Evolutionary conservation across 352 stramenopile species (phyloP).

Genomic region (Phytophthora capsici): DNA sequence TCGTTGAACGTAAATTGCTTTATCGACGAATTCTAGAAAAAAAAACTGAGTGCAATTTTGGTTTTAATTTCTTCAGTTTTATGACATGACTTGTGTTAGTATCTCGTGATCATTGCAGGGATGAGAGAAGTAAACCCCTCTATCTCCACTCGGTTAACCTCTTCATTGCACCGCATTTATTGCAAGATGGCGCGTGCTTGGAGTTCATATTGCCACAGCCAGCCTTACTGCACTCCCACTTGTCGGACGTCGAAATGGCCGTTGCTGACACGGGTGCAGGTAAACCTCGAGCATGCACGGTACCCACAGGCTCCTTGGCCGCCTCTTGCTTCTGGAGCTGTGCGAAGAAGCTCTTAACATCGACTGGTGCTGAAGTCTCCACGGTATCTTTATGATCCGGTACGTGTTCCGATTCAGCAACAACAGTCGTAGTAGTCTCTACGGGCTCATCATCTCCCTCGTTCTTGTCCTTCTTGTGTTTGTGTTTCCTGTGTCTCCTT

Average conservation of each 20-base stretch:
- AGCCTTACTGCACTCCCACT: conserved; percentile 77
- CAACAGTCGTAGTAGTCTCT: not conserved
- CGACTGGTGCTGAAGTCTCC: conserved; percentile 2
- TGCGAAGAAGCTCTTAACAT: conserved; percentile 72
- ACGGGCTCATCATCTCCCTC: conserved; percentile 11
- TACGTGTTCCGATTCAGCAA: not conserved
- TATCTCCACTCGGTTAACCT: conserved; percentile 80
- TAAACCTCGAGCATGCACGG: conserved; percentile 59
- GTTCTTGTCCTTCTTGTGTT: conserved; percentile 35
- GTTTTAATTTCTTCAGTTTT: too few species aligned
- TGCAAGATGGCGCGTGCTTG: conserved; percentile 66
- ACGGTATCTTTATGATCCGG: not conserved
- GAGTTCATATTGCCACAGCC: conserved; percentile 74
- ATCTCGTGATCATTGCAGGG: too few species aligned
- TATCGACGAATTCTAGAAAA: not conserved
- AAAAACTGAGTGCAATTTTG: not conserved
- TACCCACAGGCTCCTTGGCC: conserved; percentile 62
- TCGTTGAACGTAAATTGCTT: not conserved
- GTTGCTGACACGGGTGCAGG: conserved; percentile 35
- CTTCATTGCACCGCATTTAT: conserved; percentile 83
- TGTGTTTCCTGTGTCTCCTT: conserved; percentile 38
- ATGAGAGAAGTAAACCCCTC: not conserved
- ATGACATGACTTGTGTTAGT: too few species aligned
- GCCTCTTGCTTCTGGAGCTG: conserved; percentile 67
- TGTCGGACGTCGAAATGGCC: conserved; percentile 37